Evolutionary conservation across 2,329 filamentous ascomycete species (phyloP).

Genomic region (Shiraia sp.): DNA sequence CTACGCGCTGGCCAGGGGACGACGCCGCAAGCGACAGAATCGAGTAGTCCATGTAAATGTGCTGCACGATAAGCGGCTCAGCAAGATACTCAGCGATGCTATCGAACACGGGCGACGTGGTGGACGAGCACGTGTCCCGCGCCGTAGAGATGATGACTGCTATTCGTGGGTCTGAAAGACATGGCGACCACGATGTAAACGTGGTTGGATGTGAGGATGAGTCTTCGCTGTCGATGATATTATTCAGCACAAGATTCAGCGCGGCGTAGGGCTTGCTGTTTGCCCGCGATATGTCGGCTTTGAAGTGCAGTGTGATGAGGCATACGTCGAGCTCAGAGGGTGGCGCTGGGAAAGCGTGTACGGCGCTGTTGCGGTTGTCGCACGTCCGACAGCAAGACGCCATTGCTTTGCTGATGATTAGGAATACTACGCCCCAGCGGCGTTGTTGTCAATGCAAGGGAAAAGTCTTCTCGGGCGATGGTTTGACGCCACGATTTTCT

Average conservation of each 20-base stretch:
- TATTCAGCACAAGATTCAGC: slow-evolving; percentile 29
- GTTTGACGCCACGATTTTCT: no score
- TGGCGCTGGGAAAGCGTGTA: slow-evolving; percentile 11
- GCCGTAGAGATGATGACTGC: slow-evolving; percentile 29
- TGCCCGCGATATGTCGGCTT: slow-evolving; percentile 8
- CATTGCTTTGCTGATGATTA: background rate
- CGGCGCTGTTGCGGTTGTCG: slow-evolving; percentile 28
- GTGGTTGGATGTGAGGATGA: slow-evolving; percentile 23
- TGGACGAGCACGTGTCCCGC: slow-evolving; percentile 19
- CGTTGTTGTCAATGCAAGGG: no score
- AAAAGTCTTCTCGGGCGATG: no score
- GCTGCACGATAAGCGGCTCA: slow-evolving; percentile 20
- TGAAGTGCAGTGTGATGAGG: slow-evolving; percentile 30
- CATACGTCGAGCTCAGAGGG: slow-evolving; percentile 26
- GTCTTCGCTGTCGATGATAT: slow-evolving; percentile 31
- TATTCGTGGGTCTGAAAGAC: slow-evolving; percentile 15
- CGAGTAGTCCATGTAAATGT: slow-evolving; percentile 29
- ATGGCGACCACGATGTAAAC: slow-evolving; percentile 36
- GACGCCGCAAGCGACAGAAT: slow-evolving; percentile 24
- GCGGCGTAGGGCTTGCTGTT: slow-evolving; percentile 12
- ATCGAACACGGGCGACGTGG: slow-evolving; percentile 23
- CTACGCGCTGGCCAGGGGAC: slow-evolving; percentile 17
- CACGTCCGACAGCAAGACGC: slow-evolving; percentile 33
- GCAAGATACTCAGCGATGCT: slow-evolving; percentile 17
- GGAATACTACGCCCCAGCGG: no score